These are phyloP conservation scores for Spatholobus suberectus DNA, from an alignment of 306 rosid genomes.

Conservation along the genomic window DNA sequence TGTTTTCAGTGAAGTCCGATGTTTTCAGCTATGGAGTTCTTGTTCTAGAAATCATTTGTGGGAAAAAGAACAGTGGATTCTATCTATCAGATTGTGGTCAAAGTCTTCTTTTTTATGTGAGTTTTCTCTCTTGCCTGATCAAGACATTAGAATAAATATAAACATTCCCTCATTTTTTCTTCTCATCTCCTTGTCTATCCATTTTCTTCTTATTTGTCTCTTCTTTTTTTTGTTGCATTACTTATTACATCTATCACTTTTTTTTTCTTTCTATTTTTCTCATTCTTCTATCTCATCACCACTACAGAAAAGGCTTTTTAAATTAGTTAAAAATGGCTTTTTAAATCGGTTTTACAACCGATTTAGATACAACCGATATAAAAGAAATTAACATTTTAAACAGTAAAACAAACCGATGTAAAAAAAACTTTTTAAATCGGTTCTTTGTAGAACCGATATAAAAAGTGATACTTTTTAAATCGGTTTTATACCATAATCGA, in stretches of 20 bases:
- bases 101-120: conserved; percentile 26
- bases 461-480: no score
- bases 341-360: no score
- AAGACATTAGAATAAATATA: not conserved
- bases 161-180: not conserved
- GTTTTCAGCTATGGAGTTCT: conserved; percentile 41
- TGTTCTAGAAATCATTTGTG: conserved; percentile 40
- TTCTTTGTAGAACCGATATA: no score
- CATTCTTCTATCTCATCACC: no score
- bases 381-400: no score
- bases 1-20: conserved; percentile 10
- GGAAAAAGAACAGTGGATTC: conserved; percentile 34
- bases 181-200: not conserved
- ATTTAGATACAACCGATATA: no score
- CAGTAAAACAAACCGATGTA: no score
- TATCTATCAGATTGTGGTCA: conserved; percentile 25
- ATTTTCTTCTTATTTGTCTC: not conserved
- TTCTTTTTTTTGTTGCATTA: not conserved
- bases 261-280: not conserved
- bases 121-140: not conserved
- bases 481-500: no score
- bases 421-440: no score
- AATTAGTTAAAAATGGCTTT: no score
- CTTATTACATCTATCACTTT: not conserved
- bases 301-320: no score